phyloP scores from a whole-genome alignment of 441 rosid species.

The Geranium incanum region DNA sequence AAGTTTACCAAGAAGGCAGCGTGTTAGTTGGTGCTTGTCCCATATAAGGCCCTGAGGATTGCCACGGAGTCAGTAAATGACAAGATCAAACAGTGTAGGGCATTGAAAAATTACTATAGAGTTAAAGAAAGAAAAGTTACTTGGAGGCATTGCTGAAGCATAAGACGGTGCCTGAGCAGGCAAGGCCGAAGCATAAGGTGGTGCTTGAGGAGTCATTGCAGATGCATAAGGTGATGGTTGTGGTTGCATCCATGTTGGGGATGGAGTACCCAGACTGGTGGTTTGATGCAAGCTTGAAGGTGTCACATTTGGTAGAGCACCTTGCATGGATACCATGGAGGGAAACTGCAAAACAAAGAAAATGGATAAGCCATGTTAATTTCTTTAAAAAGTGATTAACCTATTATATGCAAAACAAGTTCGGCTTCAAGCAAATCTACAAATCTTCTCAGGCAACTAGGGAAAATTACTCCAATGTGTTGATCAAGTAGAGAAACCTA shows the following conservation, averaged over 20 bases:
- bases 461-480: not conserved
- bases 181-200: not conserved
- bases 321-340: constrained; percentile 60
- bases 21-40: constrained; percentile 35
- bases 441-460: not conserved
- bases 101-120: not conserved
- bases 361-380: not conserved
- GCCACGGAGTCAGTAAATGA: constrained; percentile 17
- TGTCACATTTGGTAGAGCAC: constrained; percentile 47
- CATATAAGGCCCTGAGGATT: constrained; percentile 37
- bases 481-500: not conserved
- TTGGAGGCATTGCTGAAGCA: constrained; percentile 24
- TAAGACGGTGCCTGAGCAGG: constrained; percentile 34
- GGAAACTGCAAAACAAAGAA: constrained; percentile 50
- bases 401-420: not conserved
- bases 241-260: constrained; percentile 42
- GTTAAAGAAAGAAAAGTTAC: constrained; percentile 20
- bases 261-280: constrained; percentile 38
- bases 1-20: constrained; percentile 41
- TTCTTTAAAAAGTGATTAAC: not conserved
- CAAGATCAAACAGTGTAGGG: not conserved
- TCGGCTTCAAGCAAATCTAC: not conserved
- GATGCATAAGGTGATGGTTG: constrained; percentile 46
- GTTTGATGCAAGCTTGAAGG: constrained; percentile 39
- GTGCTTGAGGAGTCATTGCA: constrained; percentile 41